Base-by-base conservation (phyloP, 306 rosid species). In the Vachellia pachyceras region DNA sequence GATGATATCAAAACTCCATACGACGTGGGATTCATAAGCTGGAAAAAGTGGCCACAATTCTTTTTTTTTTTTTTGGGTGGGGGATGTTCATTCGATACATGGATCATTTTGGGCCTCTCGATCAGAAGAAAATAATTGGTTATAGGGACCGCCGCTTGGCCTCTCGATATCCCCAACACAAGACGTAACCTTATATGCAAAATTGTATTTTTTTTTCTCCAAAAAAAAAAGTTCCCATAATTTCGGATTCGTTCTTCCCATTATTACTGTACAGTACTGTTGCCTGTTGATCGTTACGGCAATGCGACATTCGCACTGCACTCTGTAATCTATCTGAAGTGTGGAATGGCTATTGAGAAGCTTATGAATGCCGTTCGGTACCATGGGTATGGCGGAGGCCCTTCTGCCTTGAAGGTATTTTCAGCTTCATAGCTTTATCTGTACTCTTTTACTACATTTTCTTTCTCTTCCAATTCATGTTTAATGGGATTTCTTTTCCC, bases 341-440 rank as follows among this genome's bases (percentile, higher is more conserved):
- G 13, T 47, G 66, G 17, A 79, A 52, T 52, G 60, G 25, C 11
- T 58, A 89, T 84, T 95, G 89, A 42, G 6, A 77, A 55, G 63
- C 89, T 85, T 39, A 90, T 94, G 96, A 89, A 72, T 50, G 98
- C 94, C 8, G 82, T 94, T 85, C 92, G 79, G 54, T 94, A 88
- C 76, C 44, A 50, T 44, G 1, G 85, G 75, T 92, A 92, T 18
- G 93, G 94, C 12, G 92, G 93, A 52, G 98, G 98, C 67, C 75
- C 92, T n/a, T 5, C 89, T 37, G 90, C 60, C 40, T 76, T 94
- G 23, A 82, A 85, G 98, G 96, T 94, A 22, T 46, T 60, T n/a
- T 68, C 82, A 54, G 3, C 67, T 44, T 63, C 55, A 29, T 25
- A 2, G 44, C 35, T n/a, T n/a, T 65, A 72, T 72, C 12, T 22